A percentile compares a stretch with the other conserved stretches of the same genome.
These are phyloP conservation scores for Dictyostelium firmibasis DNA, from an alignment of 78 protist species.

Conservation along the genomic window DNA sequence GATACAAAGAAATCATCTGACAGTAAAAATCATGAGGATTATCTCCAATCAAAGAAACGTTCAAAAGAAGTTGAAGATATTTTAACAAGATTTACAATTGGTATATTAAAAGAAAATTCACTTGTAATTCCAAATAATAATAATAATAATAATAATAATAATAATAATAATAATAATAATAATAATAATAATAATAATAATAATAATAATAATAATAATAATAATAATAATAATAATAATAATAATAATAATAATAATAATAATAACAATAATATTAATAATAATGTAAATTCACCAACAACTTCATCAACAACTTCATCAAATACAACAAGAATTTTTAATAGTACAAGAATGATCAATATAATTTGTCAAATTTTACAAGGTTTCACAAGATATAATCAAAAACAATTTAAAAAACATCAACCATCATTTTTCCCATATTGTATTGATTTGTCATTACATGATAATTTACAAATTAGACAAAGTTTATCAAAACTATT, in stretches of 20 bases:
- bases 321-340: neutral
- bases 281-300: neutral
- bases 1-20: neutral
- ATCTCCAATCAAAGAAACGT: neutral
- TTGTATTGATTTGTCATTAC: constrained; percentile 19
- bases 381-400: neutral
- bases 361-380: constrained; percentile 55
- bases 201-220: neutral
- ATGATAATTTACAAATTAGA: constrained; percentile 43
- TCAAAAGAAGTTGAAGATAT: constrained; percentile 25
- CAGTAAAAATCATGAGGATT: neutral
- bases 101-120: constrained; percentile 11
- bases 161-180: neutral
- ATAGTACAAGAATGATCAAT: neutral
- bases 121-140: neutral
- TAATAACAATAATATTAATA: neutral
- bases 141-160: neutral
- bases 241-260: neutral
- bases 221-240: neutral
- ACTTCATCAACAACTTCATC: neutral
- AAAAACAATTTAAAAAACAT: constrained; percentile 50
- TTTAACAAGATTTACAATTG: neutral
- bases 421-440: neutral
- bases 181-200: neutral
- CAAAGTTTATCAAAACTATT: neutral